phyloP scores from a whole-genome alignment of 1,284 basidiomycete species.

The Phellopilus nigrolimitatus region DNA sequence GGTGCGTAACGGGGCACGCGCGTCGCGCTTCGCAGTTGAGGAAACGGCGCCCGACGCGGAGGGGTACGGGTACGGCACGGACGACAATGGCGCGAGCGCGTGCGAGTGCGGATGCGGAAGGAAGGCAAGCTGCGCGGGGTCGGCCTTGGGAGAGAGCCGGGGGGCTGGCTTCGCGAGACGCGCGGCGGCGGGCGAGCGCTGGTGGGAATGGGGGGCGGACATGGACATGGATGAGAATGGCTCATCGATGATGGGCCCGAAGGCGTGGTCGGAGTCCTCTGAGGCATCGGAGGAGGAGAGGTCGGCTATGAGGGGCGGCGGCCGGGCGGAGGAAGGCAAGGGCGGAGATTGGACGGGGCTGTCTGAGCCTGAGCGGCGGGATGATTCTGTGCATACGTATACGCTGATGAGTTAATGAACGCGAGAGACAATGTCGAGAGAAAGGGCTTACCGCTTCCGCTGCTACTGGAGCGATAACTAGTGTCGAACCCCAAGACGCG shows the following conservation, averaged over 20 bases:
- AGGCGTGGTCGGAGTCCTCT: slow-evolving; percentile 14
- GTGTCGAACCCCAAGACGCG: slow-evolving; percentile 9
- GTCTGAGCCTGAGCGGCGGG: background rate
- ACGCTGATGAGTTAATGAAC: background rate
- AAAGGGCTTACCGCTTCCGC: background rate
- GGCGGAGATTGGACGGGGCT: no score
- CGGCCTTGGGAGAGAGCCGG: slow-evolving; percentile 5
- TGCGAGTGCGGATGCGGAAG: slow-evolving; percentile 13
- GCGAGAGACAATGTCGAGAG: background rate
- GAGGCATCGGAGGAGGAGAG: slow-evolving; percentile 7
- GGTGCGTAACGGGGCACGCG: background rate
- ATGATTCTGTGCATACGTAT: background rate
- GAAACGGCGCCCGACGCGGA: background rate
- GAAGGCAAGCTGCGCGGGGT: slow-evolving; percentile 13
- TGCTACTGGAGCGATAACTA: background rate
- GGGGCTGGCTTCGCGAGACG: background rate
- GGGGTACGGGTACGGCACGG: background rate
- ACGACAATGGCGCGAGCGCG: background rate
- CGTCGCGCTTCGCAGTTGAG: background rate
- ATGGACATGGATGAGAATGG: background rate
- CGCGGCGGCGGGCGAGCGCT: background rate
- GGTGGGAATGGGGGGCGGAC: background rate
- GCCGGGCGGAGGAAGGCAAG: background rate
- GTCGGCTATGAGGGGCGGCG: slow-evolving; percentile 9
- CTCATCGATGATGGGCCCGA: slow-evolving; percentile 2